A percentile compares a stretch with the other conserved stretches of the same genome.
phyloP scores from a whole-genome alignment of 805 yeast genomes.

The Wickerhamomyces subpelliculosus region DNA sequence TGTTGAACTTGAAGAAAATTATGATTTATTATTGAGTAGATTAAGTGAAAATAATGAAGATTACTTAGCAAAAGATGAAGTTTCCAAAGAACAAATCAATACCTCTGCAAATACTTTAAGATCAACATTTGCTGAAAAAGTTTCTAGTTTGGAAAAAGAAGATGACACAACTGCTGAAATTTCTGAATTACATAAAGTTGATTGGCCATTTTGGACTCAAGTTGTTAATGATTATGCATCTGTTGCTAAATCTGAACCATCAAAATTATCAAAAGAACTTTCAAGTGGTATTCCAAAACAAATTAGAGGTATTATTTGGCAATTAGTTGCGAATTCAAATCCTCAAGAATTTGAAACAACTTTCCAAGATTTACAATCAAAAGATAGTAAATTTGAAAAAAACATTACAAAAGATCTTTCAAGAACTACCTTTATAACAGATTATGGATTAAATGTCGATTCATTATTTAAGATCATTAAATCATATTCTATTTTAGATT shows the following conservation, averaged over 20 bases:
- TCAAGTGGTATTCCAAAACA: constrained; percentile 78
- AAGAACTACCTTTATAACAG: constrained; percentile 75
- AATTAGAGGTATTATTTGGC: constrained; percentile 90
- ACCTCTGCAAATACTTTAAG: constrained; percentile 40
- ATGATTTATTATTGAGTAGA: constrained; percentile 56
- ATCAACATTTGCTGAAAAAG: constrained; percentile 17
- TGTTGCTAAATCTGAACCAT: constrained; percentile 57
- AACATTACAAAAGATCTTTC: constrained; percentile 76
- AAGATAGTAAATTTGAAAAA: constrained; percentile 60
- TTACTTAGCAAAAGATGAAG: constrained; percentile 40
- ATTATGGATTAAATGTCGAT: constrained; percentile 44
- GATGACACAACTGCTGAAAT: constrained; percentile 10
- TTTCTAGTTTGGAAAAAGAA: constrained; percentile 12
- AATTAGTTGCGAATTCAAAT: constrained; percentile 74
- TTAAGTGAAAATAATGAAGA: constrained; percentile 48
- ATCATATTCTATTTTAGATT: constrained; percentile 79
- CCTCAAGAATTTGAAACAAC: constrained; percentile 32
- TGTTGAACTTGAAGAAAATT: constrained; percentile 30
- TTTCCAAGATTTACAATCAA: constrained; percentile 36
- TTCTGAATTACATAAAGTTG: constrained; percentile 34
- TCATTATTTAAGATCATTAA: constrained; percentile 70
- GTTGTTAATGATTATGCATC: constrained; percentile 72
- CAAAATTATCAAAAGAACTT: constrained; percentile 52
- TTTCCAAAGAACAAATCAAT: constrained; percentile 44
- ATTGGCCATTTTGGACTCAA: constrained; percentile 85